These are phyloP conservation scores for Exobasidium rhododendri DNA, from an alignment of 1,284 basidiomycete species.

Conservation along the genomic window DNA sequence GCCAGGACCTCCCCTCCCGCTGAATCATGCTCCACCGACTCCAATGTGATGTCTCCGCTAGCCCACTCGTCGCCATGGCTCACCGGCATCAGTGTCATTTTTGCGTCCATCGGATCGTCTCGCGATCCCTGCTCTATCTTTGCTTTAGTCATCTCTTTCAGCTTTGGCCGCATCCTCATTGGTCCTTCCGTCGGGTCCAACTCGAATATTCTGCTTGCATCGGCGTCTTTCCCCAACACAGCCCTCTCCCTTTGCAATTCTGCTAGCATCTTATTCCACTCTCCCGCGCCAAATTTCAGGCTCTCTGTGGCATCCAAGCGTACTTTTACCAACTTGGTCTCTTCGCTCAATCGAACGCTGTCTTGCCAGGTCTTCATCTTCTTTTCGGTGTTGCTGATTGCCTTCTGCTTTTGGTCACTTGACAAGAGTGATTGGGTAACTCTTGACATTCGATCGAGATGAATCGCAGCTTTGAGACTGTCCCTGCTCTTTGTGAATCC, in stretches of 20 bases:
- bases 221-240: slow-evolving; percentile 20
- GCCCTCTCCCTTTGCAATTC: slow-evolving; percentile 30
- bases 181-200: slow-evolving; percentile 53
- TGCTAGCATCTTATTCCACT: slow-evolving; percentile 30
- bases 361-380: slow-evolving; percentile 41
- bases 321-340: slow-evolving; percentile 27
- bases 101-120: background rate
- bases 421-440: slow-evolving; percentile 29
- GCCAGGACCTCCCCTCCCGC: slow-evolving; percentile 3
- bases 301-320: slow-evolving; percentile 42
- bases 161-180: slow-evolving; percentile 40
- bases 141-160: slow-evolving; percentile 25
- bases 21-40: background rate
- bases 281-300: slow-evolving; percentile 24
- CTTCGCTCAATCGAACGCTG: slow-evolving; percentile 28
- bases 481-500: slow-evolving; percentile 31
- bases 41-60: slow-evolving; percentile 15
- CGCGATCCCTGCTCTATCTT: background rate
- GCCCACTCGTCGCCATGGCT: slow-evolving; percentile 24
- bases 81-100: background rate
- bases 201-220: slow-evolving; percentile 24
- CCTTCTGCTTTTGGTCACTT: slow-evolving; percentile 26
- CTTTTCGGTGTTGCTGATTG: slow-evolving; percentile 27
- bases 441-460: slow-evolving; percentile 36
- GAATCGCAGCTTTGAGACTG: slow-evolving; percentile 32